These are phyloP conservation scores for Xylariaceae sp. DNA, from an alignment of 2,329 filamentous ascomycete genomes.

Conservation along the genomic window DNA sequence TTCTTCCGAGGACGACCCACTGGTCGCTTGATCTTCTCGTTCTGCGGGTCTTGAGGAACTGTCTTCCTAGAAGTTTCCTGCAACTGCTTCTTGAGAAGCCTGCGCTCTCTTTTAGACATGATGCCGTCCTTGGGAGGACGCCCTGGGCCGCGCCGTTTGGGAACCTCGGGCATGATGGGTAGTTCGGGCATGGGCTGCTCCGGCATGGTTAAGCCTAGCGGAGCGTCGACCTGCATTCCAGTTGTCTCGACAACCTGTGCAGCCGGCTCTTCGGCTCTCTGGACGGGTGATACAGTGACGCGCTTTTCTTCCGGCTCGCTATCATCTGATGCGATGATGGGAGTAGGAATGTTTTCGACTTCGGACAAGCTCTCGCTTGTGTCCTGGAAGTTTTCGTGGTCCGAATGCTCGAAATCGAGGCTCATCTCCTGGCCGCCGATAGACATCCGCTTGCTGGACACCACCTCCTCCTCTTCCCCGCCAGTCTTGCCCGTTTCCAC, in stretches of 20 bases:
- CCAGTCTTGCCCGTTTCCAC: constrained; percentile 50
- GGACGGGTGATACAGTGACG: constrained; percentile 3
- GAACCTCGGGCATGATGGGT: constrained; percentile 33
- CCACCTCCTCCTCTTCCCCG: constrained; percentile 44
- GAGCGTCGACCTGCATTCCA: background rate
- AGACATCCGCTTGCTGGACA: constrained; percentile 40
- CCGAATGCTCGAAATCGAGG: constrained; percentile 61
- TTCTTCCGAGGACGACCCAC: constrained; percentile 60
- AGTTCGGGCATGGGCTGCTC: constrained; percentile 22
- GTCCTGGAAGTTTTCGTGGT: constrained; percentile 48
- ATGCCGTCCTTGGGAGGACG: constrained; percentile 75
- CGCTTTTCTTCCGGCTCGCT: constrained; percentile 13
- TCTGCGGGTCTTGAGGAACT: constrained; percentile 36
- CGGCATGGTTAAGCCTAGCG: constrained; percentile 1
- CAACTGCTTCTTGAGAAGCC: constrained; percentile 52
- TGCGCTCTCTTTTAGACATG: constrained; percentile 71
- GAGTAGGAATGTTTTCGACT: constrained; percentile 33
- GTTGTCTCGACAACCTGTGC: constrained; percentile 5
- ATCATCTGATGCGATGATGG: constrained; percentile 26
- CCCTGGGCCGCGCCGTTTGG: constrained; percentile 69
- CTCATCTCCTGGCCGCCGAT: constrained; percentile 63
- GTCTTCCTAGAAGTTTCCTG: constrained; percentile 46
- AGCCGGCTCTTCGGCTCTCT: constrained; percentile 3
- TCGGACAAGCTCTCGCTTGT: constrained; percentile 47
- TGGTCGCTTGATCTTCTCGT: constrained; percentile 52